Percentiles rank a stretch among this genome's conserved stretches.
Evolutionary conservation across 345 rosid species (phyloP).

Genomic region (Gossypium sturtianum): DNA sequence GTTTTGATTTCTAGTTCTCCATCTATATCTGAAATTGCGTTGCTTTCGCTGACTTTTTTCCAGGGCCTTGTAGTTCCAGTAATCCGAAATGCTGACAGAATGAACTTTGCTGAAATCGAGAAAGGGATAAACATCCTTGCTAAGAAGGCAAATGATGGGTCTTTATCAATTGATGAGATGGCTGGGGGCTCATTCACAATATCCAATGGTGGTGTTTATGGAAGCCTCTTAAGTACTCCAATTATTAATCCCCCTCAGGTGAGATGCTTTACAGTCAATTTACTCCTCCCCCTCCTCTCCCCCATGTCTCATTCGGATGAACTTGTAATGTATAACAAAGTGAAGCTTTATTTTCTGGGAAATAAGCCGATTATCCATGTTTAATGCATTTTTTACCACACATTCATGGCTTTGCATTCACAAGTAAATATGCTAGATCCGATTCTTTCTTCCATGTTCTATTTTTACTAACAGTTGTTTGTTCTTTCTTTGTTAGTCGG

Average conservation of each 20-base stretch:
- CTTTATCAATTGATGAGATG: constrained; percentile 95
- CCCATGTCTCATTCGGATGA: not conserved
- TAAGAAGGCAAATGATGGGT: constrained; percentile 82
- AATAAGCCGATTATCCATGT: not conserved
- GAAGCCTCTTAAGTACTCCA: constrained; percentile 97
- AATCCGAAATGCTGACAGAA: constrained; percentile 52
- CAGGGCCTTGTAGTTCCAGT: constrained; percentile 94
- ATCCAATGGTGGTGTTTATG: constrained; percentile 82
- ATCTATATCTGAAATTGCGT: not conserved
- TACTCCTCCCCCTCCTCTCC: not conserved
- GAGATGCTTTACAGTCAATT: not conserved
- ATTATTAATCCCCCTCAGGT: constrained; percentile 99
- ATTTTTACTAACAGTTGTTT: not conserved
- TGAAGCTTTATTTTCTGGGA: not conserved
- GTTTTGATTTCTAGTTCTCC: not conserved
- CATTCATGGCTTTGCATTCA: not conserved
- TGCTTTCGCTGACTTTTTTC: not conserved
- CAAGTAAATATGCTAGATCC: not conserved
- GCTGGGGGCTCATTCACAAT: constrained; percentile 96
- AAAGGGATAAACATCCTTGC: constrained; percentile 83
- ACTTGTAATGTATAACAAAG: not conserved
- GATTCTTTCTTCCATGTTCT: not conserved
- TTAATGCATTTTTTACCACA: not conserved
- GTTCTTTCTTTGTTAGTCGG: constrained; percentile 41
- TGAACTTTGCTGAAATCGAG: constrained; percentile 91